A percentile compares a stretch with the other conserved stretches of the same genome.
phyloP scores from a whole-genome alignment of 352 stramenopile genomes.

The Aphanomyces invadans region DNA sequence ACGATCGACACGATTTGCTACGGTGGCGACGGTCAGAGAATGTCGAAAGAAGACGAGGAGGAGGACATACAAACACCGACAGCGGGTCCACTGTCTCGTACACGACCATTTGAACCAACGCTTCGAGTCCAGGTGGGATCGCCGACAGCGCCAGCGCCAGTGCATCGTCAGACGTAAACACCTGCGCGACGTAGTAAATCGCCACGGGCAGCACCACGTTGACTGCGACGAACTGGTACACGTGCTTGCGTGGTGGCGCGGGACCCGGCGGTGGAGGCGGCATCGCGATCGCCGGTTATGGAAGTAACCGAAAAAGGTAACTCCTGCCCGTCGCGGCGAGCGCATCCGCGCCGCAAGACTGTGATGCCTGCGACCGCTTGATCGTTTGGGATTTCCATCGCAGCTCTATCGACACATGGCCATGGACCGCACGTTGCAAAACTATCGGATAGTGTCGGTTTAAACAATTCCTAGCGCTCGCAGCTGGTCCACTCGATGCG shows the following conservation, averaged over 20 bases:
- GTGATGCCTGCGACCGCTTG: no score
- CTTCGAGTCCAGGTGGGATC: slow-evolving; percentile 1
- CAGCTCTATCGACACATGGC: no score
- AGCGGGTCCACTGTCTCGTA: background rate
- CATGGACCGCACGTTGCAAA: no score
- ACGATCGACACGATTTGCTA: slow-evolving; percentile 8
- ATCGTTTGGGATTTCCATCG: no score
- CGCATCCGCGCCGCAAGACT: no score
- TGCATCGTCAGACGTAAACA: background rate
- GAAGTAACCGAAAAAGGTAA: no score
- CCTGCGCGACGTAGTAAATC: background rate
- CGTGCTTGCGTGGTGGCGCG: background rate
- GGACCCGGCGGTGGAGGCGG: no score
- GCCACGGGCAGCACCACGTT: background rate
- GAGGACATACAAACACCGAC: background rate
- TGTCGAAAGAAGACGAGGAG: background rate
- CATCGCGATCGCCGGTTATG: no score
- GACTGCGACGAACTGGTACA: background rate
- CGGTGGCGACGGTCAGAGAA: background rate
- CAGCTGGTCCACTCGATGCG: no score
- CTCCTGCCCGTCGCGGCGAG: no score
- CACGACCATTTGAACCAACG: background rate
- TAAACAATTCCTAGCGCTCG: no score
- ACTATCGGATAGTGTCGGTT: no score
- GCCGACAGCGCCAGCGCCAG: background rate